phyloP scores from a whole-genome alignment of 805 yeast genomes.

The Hanseniaspora guilliermondii region DNA sequence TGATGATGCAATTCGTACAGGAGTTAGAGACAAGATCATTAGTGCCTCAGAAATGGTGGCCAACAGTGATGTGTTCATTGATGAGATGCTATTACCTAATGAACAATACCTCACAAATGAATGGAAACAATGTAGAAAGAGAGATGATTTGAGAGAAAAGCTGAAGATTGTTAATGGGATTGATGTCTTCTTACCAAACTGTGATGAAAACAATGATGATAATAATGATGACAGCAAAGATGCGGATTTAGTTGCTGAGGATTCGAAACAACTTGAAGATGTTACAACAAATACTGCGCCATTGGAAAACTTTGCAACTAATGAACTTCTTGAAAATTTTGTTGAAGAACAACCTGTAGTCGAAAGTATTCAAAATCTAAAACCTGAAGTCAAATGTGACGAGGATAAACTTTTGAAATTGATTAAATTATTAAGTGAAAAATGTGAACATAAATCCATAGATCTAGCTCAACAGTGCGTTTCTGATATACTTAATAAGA shows the following conservation, averaged over 20 bases:
- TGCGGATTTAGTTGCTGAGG: too few species aligned
- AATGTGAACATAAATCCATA: not conserved
- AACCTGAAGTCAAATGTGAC: not conserved
- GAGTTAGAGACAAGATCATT: conserved; percentile 71
- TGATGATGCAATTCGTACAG: conserved; percentile 56
- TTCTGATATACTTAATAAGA: conserved; percentile 1
- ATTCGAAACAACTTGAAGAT: not conserved
- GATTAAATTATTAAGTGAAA: not conserved
- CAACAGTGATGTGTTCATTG: conserved; percentile 89
- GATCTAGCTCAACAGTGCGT: not conserved
- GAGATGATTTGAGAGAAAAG: conserved; percentile 49
- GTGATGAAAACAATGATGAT: conserved; percentile 20
- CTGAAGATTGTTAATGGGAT: conserved; percentile 15
- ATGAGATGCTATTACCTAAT: conserved; percentile 61
- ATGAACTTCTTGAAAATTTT: not conserved
- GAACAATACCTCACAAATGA: conserved; percentile 41
- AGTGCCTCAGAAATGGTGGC: conserved; percentile 91
- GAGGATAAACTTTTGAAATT: not conserved
- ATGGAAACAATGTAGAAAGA: conserved; percentile 56
- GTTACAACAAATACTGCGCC: not conserved
- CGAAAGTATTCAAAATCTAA: not conserved
- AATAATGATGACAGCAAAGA: not conserved
- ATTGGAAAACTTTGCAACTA: not conserved
- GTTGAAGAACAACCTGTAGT: not conserved
- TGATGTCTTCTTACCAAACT: conserved; percentile 1